Conservation (phyloP, 1,284 basidiomycete species). For the Inonotus hispidus region DNA sequence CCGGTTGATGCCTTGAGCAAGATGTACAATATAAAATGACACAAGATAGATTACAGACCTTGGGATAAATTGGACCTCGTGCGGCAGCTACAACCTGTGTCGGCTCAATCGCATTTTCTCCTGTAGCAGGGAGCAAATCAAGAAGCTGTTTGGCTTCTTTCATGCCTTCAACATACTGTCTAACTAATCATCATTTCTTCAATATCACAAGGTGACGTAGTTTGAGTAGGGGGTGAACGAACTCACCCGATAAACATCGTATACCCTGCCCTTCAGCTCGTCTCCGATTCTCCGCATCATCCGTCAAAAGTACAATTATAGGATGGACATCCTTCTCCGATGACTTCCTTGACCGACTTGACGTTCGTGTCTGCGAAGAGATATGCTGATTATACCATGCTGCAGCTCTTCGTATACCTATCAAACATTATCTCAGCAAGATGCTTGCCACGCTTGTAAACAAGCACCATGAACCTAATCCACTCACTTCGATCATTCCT, state of each 20-base stretch:
- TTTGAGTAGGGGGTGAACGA: no score
- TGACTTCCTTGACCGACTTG: slow-evolving; percentile 42
- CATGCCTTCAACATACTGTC: slow-evolving; percentile 76
- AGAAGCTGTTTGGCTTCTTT: slow-evolving; percentile 59
- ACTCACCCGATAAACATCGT: slow-evolving; percentile 58
- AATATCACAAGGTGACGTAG: background rate
- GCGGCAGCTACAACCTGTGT: slow-evolving; percentile 45
- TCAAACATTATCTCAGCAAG: background rate
- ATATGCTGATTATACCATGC: slow-evolving; percentile 84
- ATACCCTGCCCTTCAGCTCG: slow-evolving; percentile 72
- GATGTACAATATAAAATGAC: background rate
- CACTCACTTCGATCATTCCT: slow-evolving; percentile 81
- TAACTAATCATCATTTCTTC: slow-evolving; percentile 40
- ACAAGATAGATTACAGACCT: slow-evolving; percentile 42
- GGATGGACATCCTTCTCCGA: slow-evolving; percentile 48
- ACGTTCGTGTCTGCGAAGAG: slow-evolving; percentile 38
- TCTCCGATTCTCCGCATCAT: slow-evolving; percentile 83
- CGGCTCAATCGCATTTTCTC: slow-evolving; percentile 54
- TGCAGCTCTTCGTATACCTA: slow-evolving; percentile 81
- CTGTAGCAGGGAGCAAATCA: slow-evolving; percentile 73
- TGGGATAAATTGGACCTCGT: slow-evolving; percentile 67
- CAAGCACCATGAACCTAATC: background rate
- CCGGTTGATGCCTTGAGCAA: background rate
- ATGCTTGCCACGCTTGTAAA: no score
- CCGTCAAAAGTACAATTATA: slow-evolving; percentile 76